Base-by-base conservation (phyloP, 106 monocot genomes). In the Vanilla planifolia region DNA sequence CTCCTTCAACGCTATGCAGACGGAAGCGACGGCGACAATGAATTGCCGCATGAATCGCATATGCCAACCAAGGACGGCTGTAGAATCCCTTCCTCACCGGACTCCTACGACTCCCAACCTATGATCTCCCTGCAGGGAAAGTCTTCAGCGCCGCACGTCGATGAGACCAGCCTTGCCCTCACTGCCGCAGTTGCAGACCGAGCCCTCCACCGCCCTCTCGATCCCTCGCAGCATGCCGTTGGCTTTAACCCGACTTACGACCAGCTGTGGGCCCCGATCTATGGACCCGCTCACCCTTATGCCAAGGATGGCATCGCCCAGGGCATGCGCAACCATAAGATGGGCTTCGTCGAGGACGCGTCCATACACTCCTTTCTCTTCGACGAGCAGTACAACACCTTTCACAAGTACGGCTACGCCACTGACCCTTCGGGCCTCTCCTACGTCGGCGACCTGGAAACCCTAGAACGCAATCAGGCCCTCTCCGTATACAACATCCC, bases 381-480 rank as follows among this genome's bases (percentile, higher is more conserved):
- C 67, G 81, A 98, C 58, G 87, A 91, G 73, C 91, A 91, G 75
- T 98, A 91, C 74, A 98, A 98, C 84, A 98, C 96, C 25, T 98
- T 91, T 68, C 96, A 91, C 68, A 83, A 75, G 44, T 88, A 67
- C 63, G 96, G 96, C 62, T 98, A 98, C 62, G 96, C 87, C 48
- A 30, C 87, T n/a, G 96, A 98, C 32, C 96, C 96, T 26, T 84
- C 91, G 30, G 90, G 91, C 45, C 77, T 84, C 61, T 57, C 79
- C 66, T 70, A 62, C 39, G 84, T 91, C 53, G 96, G 96, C 32
- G 86, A 96, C 43, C 24, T 81, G 52, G 43, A 80, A 9, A 60
- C 75, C 51, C 74, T 84, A 15, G 26, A 61, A 2, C 17, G 45
- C 17, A 87, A 90, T 62, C 33, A 64, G 36, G 76, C 81, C 19